Base-by-base conservation (phyloP, 768 basidiomycete species). In the Scleroderma bovista region DNA sequence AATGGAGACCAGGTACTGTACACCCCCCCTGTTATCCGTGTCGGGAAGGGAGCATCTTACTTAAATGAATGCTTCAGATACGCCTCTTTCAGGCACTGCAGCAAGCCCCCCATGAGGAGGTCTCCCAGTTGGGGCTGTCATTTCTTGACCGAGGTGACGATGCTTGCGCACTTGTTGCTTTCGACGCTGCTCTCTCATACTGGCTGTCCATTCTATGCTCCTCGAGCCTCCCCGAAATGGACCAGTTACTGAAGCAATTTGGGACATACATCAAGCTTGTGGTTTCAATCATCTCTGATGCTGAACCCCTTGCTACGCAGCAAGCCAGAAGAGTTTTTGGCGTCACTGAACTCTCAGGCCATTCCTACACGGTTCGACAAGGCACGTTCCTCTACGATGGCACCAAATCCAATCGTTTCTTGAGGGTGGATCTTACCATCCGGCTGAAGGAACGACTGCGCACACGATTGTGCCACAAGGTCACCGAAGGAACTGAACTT, bases 261-360 rank as follows among this genome's bases (percentile, higher is more conserved):
- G 47, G 10, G n/a, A 45, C 26, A 57, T 44, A 2, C 67, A 63
- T 46, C 54, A 72, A 38, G 57, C 62, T 5, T 51, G 61, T 6
- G 76, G 77, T 4, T 59, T 75, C 39, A 32, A 66, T 3, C 72
- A 74, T 51, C 37, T 78, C 36, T 53, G 50, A 80, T 79, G 50
- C 39, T 70, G 15, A 13, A 54, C 17, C 33, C 40, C 46, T 67
- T n/a, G 16, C 22, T 24, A 19, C 31, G 16, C 23, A 22, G 6
- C 37, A n/a, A 29, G 19, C 40, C 31, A 10, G 37, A 46, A 31
- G 39, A 20, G 19, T 47, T 36, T 20, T 29, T 19, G 44, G 44
- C 22, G 33, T 10, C 44, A 8, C 45, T 6, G 17, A 31, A 13
- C n/a, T 17, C 0, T 6, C 44, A 13, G 11, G 20, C 19, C 10